Conservation (phyloP, 2,329 filamentous ascomycete species). For the Thermochaetoides dissita region DNA sequence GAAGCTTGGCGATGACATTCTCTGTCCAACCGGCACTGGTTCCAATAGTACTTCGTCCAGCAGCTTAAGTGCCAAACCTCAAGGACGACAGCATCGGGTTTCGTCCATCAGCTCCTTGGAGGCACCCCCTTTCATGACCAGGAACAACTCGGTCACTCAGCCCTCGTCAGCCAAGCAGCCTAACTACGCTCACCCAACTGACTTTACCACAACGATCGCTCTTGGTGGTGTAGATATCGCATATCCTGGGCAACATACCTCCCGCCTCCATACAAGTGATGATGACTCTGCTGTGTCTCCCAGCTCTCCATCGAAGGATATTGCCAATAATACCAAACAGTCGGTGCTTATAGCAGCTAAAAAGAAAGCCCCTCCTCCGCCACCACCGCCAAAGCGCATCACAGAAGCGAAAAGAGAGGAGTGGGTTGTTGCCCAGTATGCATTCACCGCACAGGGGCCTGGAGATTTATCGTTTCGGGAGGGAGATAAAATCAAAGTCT, state of each 20-base stretch:
- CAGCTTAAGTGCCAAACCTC: constrained; percentile 24
- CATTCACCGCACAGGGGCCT: constrained; percentile 54
- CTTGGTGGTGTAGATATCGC: constrained; percentile 21
- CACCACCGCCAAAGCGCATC: constrained; percentile 49
- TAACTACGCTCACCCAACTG: constrained; percentile 26
- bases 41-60: constrained; percentile 27
- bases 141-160: constrained; percentile 16
- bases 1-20: constrained; percentile 19
- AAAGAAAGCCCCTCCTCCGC: constrained; percentile 64
- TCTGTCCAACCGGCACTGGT: constrained; percentile 7
- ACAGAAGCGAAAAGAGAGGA: constrained; percentile 34
- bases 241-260: too few species aligned
- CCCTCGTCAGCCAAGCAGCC: constrained; percentile 16
- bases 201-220: constrained; percentile 31
- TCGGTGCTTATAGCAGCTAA: constrained; percentile 7
- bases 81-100: constrained; percentile 22
- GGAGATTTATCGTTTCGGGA: constrained; percentile 64
- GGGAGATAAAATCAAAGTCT: constrained; percentile 61
- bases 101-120: constrained; percentile 17
- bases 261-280: too few species aligned
- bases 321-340: not conserved
- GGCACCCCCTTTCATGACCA: constrained; percentile 5
- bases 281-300: too few species aligned
- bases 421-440: constrained; percentile 60
- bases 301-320: too few species aligned